Evolutionary conservation across 805 yeast genomes (phyloP).

Genomic region (Zygosaccharomyces gambellarensis): DNA sequence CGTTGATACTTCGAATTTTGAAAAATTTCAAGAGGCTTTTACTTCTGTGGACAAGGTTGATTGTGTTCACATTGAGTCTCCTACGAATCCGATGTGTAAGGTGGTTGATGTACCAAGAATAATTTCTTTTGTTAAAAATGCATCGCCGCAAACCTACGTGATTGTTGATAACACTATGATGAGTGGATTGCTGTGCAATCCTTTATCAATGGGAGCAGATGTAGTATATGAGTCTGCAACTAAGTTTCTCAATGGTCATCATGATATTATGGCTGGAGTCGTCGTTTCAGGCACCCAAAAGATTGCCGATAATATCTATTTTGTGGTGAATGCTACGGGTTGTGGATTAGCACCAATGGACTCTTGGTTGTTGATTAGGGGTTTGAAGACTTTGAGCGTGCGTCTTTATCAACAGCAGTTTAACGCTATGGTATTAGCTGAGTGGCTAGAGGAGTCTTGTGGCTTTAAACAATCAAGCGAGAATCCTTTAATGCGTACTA

Average conservation of each 20-base stretch:
- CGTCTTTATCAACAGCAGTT: slow-evolving; percentile 84
- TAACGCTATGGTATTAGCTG: slow-evolving; percentile 71
- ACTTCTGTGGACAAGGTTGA: slow-evolving; percentile 61
- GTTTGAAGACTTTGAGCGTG: slow-evolving; percentile 80
- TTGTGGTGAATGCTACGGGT: slow-evolving; percentile 84
- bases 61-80: slow-evolving; percentile 59
- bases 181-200: slow-evolving; percentile 84
- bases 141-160: slow-evolving; percentile 62
- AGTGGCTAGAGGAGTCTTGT: slow-evolving; percentile 53
- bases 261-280: slow-evolving; percentile 94
- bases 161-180: slow-evolving; percentile 97
- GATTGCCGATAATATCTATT: slow-evolving; percentile 65
- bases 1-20: slow-evolving; percentile 74
- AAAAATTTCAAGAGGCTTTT: slow-evolving; percentile 53
- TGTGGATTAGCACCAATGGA: slow-evolving; percentile 91
- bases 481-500: slow-evolving; percentile 43
- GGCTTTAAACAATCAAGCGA: slow-evolving; percentile 44
- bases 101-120: slow-evolving; percentile 74
- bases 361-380: slow-evolving; percentile 83
- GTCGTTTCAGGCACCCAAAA: slow-evolving; percentile 62
- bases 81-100: slow-evolving; percentile 90
- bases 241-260: slow-evolving; percentile 89
- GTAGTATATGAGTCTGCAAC: slow-evolving; percentile 93
- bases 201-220: slow-evolving; percentile 82
- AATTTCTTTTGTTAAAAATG: slow-evolving; percentile 58